Conservation (phyloP, 179 eudicot species). For the Patellifolia procumbens region DNA sequence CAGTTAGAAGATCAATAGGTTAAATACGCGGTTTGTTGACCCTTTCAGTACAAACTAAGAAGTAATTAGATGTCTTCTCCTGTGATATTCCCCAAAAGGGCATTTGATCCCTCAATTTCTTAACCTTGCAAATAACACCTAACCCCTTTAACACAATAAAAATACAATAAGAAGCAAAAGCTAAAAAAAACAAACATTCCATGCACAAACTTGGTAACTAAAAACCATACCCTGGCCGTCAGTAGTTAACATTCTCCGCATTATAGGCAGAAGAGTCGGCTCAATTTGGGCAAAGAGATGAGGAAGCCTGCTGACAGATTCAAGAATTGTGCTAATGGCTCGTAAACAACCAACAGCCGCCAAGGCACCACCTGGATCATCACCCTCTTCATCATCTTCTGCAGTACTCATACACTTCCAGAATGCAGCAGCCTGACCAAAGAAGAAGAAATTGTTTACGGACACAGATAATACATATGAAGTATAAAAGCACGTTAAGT, state of each 20-base stretch:
- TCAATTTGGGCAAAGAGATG: constrained; percentile 81
- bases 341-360: constrained; percentile 99
- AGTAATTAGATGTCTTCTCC: neutral
- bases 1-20: neutral
- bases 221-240: constrained; percentile 88
- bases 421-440: constrained; percentile 83
- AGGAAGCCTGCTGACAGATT: constrained; percentile 94
- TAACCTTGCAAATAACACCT: neutral
- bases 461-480: neutral
- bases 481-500: neutral
- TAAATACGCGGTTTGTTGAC: neutral
- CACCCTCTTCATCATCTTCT: constrained; percentile 94
- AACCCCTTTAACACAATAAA: neutral
- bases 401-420: constrained; percentile 94
- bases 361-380: constrained; percentile 98
- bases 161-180: neutral
- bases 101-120: neutral
- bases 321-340: constrained; percentile 98
- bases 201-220: neutral
- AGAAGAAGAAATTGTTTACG: constrained; percentile 8
- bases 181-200: neutral
- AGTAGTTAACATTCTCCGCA: constrained; percentile 95
- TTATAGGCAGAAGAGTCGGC: constrained; percentile 92
- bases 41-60: neutral
- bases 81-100: neutral